A percentile compares a stretch with the other conserved stretches of the same genome.
Evolutionary conservation across 2,329 filamentous ascomycete genomes (phyloP).

Genomic region (Monosporascus sp.): DNA sequence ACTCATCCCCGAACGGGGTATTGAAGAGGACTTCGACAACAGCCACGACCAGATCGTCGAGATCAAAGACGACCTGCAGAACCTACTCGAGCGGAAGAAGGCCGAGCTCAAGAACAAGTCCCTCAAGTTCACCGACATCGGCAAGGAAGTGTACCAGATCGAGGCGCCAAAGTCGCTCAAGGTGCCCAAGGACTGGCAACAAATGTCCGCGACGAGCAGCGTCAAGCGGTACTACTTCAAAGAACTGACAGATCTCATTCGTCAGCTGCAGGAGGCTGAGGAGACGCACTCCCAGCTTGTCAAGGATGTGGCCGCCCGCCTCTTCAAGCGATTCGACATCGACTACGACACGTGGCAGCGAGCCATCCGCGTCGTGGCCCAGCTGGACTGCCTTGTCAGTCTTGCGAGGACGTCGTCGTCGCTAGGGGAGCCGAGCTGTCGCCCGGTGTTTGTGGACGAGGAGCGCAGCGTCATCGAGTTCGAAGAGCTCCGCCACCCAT

Average conservation of each 20-base stretch:
- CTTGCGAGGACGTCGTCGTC: slow-evolving; percentile 82
- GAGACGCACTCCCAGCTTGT: slow-evolving; percentile 90
- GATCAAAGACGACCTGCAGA: slow-evolving; percentile 67
- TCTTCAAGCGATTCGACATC: slow-evolving; percentile 83
- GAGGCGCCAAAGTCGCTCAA: slow-evolving; percentile 83
- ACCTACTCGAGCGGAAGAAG: slow-evolving; percentile 65
- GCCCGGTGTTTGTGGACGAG: slow-evolving; percentile 79
- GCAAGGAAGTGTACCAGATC: slow-evolving; percentile 95
- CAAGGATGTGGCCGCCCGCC: slow-evolving; percentile 75
- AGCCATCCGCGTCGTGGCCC: slow-evolving; percentile 83
- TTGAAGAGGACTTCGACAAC: slow-evolving; percentile 87
- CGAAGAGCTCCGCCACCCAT: slow-evolving; percentile 86
- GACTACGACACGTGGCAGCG: slow-evolving; percentile 81
- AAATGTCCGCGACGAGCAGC: slow-evolving; percentile 89
- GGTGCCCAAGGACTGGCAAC: slow-evolving; percentile 83
- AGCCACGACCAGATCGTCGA: slow-evolving; percentile 72
- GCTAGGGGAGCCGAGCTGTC: slow-evolving; percentile 80
- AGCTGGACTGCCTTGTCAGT: slow-evolving; percentile 92
- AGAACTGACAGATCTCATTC: slow-evolving; percentile 75
- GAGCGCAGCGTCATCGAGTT: slow-evolving; percentile 88
- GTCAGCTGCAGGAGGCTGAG: slow-evolving; percentile 86
- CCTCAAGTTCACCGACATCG: slow-evolving; percentile 75
- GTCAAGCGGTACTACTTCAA: slow-evolving; percentile 93
- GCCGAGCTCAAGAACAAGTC: slow-evolving; percentile 67
- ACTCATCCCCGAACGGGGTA: slow-evolving; percentile 77